Percentiles rank a stretch among this genome's conserved stretches.
These are phyloP conservation scores for Collybia mongolica DNA, from an alignment of 768 basidiomycete genomes.

Conservation along the genomic window DNA sequence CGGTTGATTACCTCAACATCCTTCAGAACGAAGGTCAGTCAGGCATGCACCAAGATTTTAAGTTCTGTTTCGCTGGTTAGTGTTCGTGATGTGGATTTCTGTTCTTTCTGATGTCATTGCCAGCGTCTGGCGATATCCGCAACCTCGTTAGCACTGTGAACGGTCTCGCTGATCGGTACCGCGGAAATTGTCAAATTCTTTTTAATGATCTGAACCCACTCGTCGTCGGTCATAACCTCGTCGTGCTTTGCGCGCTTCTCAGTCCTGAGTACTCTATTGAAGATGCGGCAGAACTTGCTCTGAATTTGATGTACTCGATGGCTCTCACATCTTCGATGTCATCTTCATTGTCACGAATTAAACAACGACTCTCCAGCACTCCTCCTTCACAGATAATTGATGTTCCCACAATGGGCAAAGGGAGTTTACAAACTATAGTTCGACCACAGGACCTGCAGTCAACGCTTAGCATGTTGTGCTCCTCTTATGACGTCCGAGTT, in stretches of 20 bases:
- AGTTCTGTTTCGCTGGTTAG: conserved; percentile 1
- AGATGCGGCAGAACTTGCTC: conserved; percentile 28
- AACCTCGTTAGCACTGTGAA: conserved; percentile 29
- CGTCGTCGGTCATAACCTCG: conserved; percentile 19
- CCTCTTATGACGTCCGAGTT: conserved; percentile 17
- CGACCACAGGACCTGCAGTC: conserved; percentile 14
- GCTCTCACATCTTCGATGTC: conserved; percentile 22
- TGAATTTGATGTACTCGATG: conserved; percentile 34
- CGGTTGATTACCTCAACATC: background rate
- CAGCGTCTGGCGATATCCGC: conserved; percentile 27
- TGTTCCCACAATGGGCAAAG: conserved; percentile 20
- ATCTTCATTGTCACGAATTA: conserved; percentile 20
- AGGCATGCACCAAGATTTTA: background rate
- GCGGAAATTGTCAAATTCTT: conserved; percentile 20
- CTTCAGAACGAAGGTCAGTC: background rate
- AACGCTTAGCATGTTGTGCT: conserved; percentile 21
- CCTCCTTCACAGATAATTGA: conserved; percentile 9
- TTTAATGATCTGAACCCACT: conserved; percentile 20
- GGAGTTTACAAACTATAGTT: conserved; percentile 18
- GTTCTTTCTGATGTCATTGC: background rate
- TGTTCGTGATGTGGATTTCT: background rate
- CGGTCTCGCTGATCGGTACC: conserved; percentile 19
- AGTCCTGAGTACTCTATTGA: conserved; percentile 18
- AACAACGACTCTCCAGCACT: conserved; percentile 18
- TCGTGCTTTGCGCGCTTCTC: conserved; percentile 25